phyloP scores from a whole-genome alignment of 352 stramenopile genomes.

The Aphanomyces invadans region DNA sequence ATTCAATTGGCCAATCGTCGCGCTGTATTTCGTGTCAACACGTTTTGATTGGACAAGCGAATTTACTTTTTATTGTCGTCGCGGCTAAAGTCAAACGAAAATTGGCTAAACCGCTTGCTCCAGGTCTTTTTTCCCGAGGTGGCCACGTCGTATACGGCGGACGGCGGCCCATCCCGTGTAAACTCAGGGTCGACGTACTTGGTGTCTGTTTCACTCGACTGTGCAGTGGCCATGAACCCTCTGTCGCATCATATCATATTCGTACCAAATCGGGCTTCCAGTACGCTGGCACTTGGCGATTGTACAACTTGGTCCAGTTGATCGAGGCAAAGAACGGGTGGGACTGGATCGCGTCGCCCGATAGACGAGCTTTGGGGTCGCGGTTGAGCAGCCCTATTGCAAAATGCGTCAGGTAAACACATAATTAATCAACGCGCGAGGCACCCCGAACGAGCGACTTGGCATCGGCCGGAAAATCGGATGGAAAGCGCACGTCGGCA shows the following conservation, averaged over 20 bases:
- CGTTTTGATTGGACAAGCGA: background rate
- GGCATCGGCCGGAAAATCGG: constrained; percentile 65
- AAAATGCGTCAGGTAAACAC: background rate
- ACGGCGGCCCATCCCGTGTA: constrained; percentile 76
- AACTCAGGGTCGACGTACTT: constrained; percentile 85
- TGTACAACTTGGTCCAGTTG: constrained; percentile 66
- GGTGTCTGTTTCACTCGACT: constrained; percentile 73
- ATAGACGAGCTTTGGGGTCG: constrained; percentile 27
- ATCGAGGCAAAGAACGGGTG: constrained; percentile 66
- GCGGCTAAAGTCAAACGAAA: constrained; percentile 81
- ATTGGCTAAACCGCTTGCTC: constrained; percentile 85
- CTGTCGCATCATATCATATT: no score
- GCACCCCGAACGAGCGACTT: constrained; percentile 59
- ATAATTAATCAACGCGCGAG: background rate
- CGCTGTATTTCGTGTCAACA: no score
- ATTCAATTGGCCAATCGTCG: no score
- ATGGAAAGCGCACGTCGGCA: constrained; percentile 62
- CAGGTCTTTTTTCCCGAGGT: constrained; percentile 52
- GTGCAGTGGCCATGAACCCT: no score
- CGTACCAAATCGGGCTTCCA: constrained; percentile 69
- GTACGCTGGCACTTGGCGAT: constrained; percentile 61
- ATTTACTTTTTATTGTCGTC: background rate
- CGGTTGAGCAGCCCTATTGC: constrained; percentile 14
- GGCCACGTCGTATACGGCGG: constrained; percentile 59
- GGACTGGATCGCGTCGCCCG: constrained; percentile 61